Percentiles rank a stretch among this genome's conserved stretches.
phyloP scores from a whole-genome alignment of 345 rosid genomes.

The Eucalyptus victrix region DNA sequence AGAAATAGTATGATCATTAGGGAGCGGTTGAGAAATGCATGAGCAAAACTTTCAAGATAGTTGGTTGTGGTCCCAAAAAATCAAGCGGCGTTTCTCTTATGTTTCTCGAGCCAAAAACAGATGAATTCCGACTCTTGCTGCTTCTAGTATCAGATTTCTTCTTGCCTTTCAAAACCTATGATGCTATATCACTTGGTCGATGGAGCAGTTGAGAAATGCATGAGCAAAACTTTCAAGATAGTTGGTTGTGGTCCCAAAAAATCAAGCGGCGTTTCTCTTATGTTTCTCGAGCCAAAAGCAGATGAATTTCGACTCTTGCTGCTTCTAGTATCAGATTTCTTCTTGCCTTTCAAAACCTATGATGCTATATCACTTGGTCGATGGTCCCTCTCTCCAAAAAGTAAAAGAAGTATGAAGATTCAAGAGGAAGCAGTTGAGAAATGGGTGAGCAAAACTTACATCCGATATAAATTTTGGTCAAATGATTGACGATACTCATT shows the following conservation, averaged over 20 bases:
- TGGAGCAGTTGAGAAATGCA: not conserved
- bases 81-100: not conserved
- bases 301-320: not conserved
- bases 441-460: not conserved
- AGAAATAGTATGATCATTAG: not conserved
- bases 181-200: not conserved
- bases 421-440: not conserved
- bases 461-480: not conserved
- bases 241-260: not conserved
- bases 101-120: not conserved
- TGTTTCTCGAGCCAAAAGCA: not conserved
- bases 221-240: not conserved
- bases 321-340: not conserved
- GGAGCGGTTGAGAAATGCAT: not conserved
- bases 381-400: not conserved
- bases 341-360: not conserved
- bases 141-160: not conserved
- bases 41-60: not conserved
- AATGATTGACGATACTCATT: not conserved
- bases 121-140: not conserved
- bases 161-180: not conserved
- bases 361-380: not conserved
- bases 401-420: not conserved
- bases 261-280: not conserved
- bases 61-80: accelerated